These are phyloP conservation scores for Psilocybe cyanescens DNA, from an alignment of 768 basidiomycete species.

Conservation along the genomic window DNA sequence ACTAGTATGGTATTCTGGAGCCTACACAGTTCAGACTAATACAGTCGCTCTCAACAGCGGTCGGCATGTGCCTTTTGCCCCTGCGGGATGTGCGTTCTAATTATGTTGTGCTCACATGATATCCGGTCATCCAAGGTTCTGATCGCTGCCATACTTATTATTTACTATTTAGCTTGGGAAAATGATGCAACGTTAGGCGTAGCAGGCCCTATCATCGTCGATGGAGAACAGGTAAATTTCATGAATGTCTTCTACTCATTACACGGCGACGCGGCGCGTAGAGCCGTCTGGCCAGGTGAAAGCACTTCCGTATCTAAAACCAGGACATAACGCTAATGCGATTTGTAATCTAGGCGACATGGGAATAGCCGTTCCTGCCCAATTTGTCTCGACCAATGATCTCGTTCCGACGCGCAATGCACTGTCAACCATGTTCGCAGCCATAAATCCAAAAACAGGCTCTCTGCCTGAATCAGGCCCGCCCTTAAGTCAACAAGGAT, in stretches of 20 bases:
- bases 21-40: slow-evolving; percentile 65
- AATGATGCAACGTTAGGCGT: slow-evolving; percentile 59
- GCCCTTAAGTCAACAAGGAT: slow-evolving; percentile 47
- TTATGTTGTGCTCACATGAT: background rate
- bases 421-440: slow-evolving; percentile 59
- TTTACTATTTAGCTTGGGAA: slow-evolving; percentile 43
- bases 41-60: slow-evolving; percentile 56
- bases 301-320: slow-evolving; percentile 8
- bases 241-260: background rate
- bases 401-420: slow-evolving; percentile 61
- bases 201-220: slow-evolving; percentile 63
- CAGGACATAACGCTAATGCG: no score
- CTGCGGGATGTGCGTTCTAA: slow-evolving; percentile 40
- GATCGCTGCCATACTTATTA: background rate
- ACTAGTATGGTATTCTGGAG: slow-evolving; percentile 61
- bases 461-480: slow-evolving; percentile 59
- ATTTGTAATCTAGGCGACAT: slow-evolving; percentile 48
- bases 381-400: slow-evolving; percentile 66
- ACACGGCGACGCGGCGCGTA: slow-evolving; percentile 12
- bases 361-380: slow-evolving; percentile 64
- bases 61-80: slow-evolving; percentile 47
- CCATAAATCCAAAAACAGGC: slow-evolving; percentile 54
- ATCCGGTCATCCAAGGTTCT: background rate
- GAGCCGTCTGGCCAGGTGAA: slow-evolving; percentile 61
- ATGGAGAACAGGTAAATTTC: slow-evolving; percentile 54